Evolutionary conservation across 495 filamentous ascomycete genomes (phyloP), one percentile per base, ranked within the genome.

Genomic region (Penicillium crystallinum): DNA sequence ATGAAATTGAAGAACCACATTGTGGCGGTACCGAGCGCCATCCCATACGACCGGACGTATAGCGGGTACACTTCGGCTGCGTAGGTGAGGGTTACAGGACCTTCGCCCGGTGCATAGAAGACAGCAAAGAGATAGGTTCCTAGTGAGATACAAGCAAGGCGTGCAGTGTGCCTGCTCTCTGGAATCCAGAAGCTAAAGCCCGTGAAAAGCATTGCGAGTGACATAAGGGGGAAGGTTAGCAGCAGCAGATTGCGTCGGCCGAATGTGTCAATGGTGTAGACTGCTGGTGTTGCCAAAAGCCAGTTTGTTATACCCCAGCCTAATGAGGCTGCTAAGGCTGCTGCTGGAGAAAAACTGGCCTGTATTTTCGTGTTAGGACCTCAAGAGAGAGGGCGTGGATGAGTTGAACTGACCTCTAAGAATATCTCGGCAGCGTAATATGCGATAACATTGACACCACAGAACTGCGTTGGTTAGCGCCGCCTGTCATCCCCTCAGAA

Each of bases 41-140:
- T 89, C 6, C 85, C 85, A 29, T 85, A 75, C 0, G 81, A 76
- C 3, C 88, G 81, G n/a, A 89, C 78, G 55, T 88, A 86, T 1
- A 91, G 67, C 2, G 89, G 89, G 62, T 86, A 89, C 11, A 83
- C 88, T 63, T 93, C 89, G 3, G 89, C 89, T 4, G 82, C 86
- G 62, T 95, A 93, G 1, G 87, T 89, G 61, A 91, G 91, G 0
- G 89, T 88, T 0, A 93, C 89, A 0, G 89, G 87, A 0, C 89
- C 87, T 61, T 88, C 85, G 15, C 89, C 89, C 1, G 88, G 87
- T 0, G 83, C 87, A 68, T 95, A 92, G 19, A 88, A 79, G 6
- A 86, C 74, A 12, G 79, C 85, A 60, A 86, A 93, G 3, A 93
- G 68, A 59, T 89, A 91, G 35, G 89, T 87, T 4, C 86, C 87